Evolutionary conservation across 805 yeast species (phyloP).

Genomic region (Myxozyma neglecta): DNA sequence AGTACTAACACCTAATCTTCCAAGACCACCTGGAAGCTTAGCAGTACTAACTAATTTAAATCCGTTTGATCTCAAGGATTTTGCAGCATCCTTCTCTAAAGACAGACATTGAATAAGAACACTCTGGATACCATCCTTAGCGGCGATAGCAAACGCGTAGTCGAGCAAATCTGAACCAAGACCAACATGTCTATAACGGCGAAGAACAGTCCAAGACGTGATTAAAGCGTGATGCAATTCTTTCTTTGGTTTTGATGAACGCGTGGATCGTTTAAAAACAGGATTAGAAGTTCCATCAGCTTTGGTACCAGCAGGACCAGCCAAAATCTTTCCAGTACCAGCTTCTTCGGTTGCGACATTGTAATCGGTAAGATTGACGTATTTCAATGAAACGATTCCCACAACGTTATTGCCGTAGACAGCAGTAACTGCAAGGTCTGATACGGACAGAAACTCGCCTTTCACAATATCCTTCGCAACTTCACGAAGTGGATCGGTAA

Average conservation of each 20-base stretch:
- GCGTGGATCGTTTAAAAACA: background rate
- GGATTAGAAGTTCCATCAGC: background rate
- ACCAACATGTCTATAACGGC: constrained; percentile 32
- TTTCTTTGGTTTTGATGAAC: background rate
- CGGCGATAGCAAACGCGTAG: constrained; percentile 15
- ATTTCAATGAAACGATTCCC: constrained; percentile 24
- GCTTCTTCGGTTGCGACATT: background rate
- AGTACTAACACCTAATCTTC: constrained; percentile 22
- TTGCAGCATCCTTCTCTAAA: constrained; percentile 20
- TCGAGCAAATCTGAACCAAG: constrained; percentile 30
- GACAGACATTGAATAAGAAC: constrained; percentile 24
- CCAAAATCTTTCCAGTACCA: constrained; percentile 1
- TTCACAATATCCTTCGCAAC: constrained; percentile 11
- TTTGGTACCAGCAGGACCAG: background rate
- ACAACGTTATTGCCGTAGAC: constrained; percentile 19
- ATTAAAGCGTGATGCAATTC: constrained; percentile 21
- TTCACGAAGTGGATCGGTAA: constrained; percentile 24
- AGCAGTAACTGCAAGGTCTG: constrained; percentile 23
- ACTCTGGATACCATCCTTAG: constrained; percentile 8
- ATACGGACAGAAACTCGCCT: constrained; percentile 18
- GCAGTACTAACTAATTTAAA: constrained; percentile 13
- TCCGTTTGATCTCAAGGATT: constrained; percentile 7
- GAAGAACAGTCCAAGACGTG: constrained; percentile 32
- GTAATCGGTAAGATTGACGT: constrained; percentile 20
- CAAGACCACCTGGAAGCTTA: constrained; percentile 21